Base-by-base conservation (phyloP, 495 filamentous ascomycete genomes). In the Annulohypoxylon bovei region DNA sequence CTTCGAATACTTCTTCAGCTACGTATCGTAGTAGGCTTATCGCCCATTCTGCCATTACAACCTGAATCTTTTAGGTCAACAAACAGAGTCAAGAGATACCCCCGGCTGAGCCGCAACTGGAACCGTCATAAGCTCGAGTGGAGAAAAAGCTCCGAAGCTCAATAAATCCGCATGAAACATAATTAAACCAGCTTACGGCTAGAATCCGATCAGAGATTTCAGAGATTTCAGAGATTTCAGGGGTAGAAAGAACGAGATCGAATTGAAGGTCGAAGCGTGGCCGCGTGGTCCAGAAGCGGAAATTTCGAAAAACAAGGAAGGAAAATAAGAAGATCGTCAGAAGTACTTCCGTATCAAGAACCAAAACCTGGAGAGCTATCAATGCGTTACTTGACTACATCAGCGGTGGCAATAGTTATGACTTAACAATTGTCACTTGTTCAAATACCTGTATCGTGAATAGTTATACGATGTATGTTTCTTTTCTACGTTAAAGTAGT, bases 281-380 rank as follows among this genome's bases (percentile, higher is more conserved):
- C 37, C 42, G 66, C 46, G 67, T 52, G 39, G 16, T 20, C 20
- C 25, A 40, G 52, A 54, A 63, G 67, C 25, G 23, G 44, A 11
- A 61, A 71, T n/a, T 22, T 27, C 23, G 30, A 47, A 64, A 66
- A 72, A 63, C 39, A 67, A 64, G 64, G 63, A 67, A 65, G 28
- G 39, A 32, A 0, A 27, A 2, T 4, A 44, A 53, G 30, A 60
- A 2, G 64, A 67, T 72, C 64, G 46, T 9, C 64, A 50, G 32
- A 32, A 47, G 20, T 23, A 65, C 12, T 67, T 30, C 69, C 63
- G 0, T 14, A 71, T 66, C 11, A 18, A 37, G 62, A 23, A 62
- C 44, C 27, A 57, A 57, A 63, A 27, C 62, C 56, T 58, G 52
- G 52, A 44, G 20, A 27, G 20, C 23, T 16, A 49, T 71, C 63